phyloP scores from a whole-genome alignment of 163 green algal species.

The Scenedesmus sp. region DNA sequence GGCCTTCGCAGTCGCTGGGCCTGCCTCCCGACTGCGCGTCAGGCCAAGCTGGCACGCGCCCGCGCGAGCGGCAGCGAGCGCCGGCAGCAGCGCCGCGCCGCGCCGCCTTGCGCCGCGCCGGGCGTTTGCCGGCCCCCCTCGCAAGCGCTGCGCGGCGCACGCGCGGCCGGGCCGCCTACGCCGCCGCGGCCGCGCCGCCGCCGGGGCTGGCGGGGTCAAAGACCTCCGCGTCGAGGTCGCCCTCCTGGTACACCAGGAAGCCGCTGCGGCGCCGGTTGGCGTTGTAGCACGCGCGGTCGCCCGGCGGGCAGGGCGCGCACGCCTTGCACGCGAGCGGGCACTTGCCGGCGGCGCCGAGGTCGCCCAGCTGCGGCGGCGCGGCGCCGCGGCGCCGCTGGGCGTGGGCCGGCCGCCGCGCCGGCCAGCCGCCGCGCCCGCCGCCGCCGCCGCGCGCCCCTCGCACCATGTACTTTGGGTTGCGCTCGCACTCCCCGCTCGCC shows the following conservation, averaged over 20 bases:
- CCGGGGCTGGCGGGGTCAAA: too few relatives aligned
- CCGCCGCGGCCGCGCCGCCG: too few relatives aligned
- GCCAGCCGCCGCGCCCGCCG: not conserved
- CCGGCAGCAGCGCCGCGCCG: too few relatives aligned
- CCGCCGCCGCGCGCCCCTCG: conserved; percentile 9
- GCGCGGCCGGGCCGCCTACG: too few relatives aligned
- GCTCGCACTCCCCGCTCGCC: conserved; percentile 55
- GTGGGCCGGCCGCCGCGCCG: not conserved
- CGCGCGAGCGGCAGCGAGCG: too few relatives aligned
- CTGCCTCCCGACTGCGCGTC: too few relatives aligned
- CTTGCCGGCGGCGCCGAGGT: conserved; percentile 29
- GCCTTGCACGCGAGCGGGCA: conserved; percentile 59
- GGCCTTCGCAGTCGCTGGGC: too few relatives aligned
- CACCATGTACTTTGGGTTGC: conserved; percentile 64
- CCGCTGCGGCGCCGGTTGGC: conserved; percentile 23
- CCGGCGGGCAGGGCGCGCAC: conserved; percentile 35
- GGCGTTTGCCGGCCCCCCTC: too few relatives aligned
- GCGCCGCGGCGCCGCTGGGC: too few relatives aligned
- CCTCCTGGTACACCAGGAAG: conserved; percentile 36
- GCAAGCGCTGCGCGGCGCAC: too few relatives aligned
- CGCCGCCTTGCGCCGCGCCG: too few relatives aligned
- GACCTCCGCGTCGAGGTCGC: conserved; percentile 1
- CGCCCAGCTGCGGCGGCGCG: conserved; percentile 44
- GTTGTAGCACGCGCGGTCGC: conserved; percentile 38
- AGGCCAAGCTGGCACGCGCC: too few relatives aligned